Conservation (phyloP, 2,329 filamentous ascomycete genomes). For the Fusarium sp. region DNA sequence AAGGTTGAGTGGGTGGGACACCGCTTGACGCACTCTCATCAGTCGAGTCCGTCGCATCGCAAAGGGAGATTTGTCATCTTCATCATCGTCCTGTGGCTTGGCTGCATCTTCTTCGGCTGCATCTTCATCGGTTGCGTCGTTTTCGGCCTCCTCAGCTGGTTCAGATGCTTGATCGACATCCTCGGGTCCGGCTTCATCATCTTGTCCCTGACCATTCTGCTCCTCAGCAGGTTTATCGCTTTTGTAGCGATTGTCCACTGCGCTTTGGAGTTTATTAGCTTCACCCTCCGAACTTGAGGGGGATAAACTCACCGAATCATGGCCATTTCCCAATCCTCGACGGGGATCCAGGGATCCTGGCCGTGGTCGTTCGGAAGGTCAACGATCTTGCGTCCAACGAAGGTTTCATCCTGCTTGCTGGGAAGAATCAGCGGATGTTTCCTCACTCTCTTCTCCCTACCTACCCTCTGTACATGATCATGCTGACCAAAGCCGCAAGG, state of each 20-base stretch:
- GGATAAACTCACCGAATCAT: constrained; percentile 46
- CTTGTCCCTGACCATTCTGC: background rate
- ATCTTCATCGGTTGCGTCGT: too few species aligned
- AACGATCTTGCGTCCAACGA: constrained; percentile 44
- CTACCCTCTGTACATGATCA: constrained; percentile 48
- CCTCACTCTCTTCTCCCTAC: background rate
- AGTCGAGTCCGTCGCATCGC: too few species aligned
- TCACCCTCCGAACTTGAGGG: too few species aligned
- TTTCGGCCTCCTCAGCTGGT: too few species aligned
- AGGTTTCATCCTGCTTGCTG: constrained; percentile 45
- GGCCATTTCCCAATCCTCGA: constrained; percentile 42
- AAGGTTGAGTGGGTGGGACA: constrained; percentile 46
- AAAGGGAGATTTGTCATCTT: too few species aligned
- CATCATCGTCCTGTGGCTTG: too few species aligned
- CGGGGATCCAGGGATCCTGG: constrained; percentile 38
- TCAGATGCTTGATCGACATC: too few species aligned
- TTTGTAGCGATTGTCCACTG: background rate
- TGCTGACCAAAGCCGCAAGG: constrained; percentile 35
- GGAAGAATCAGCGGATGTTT: background rate
- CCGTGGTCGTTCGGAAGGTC: constrained; percentile 29
- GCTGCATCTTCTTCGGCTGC: too few species aligned
- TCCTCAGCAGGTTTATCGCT: too few species aligned
- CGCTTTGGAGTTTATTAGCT: background rate
- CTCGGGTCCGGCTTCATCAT: too few species aligned
- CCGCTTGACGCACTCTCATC: constrained; percentile 33